A percentile compares a stretch with the other conserved stretches of the same genome.
phyloP scores from a whole-genome alignment of 2,329 filamentous ascomycete genomes.

The Phaeosphaeriaceae sp. region DNA sequence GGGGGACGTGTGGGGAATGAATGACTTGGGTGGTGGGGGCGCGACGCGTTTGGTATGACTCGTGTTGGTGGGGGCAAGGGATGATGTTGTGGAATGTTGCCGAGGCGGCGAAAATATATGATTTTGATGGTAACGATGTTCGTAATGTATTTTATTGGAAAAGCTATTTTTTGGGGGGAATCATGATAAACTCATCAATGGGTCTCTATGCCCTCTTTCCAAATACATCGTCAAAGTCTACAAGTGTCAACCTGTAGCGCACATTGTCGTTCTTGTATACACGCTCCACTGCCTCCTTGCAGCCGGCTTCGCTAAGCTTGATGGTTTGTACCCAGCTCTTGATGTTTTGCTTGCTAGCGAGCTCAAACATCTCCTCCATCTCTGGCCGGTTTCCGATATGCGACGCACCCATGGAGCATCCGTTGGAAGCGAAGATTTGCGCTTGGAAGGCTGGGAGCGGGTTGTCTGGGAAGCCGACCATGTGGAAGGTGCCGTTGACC shows the following conservation, averaged over 20 bases:
- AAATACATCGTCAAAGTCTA: slow-evolving; percentile 71
- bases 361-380: slow-evolving; percentile 59
- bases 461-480: slow-evolving; percentile 79
- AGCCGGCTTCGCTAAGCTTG: slow-evolving; percentile 72
- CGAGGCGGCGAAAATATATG: not conserved
- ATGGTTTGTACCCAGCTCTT: slow-evolving; percentile 68
- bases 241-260: slow-evolving; percentile 73
- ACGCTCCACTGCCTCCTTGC: slow-evolving; percentile 72
- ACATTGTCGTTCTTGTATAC: slow-evolving; percentile 73
- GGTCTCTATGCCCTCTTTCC: slow-evolving; percentile 54
- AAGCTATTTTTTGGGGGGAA: not conserved
- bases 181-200: too few relatives aligned
- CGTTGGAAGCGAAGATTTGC: slow-evolving; percentile 77
- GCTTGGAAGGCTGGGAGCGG: slow-evolving; percentile 73
- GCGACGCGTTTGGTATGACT: not conserved
- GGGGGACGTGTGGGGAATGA: not conserved
- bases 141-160: slow-evolving; percentile 10
- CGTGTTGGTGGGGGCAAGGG: not conserved
- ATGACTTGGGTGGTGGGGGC: too few relatives aligned
- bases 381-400: slow-evolving; percentile 59
- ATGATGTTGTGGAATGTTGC: not conserved
- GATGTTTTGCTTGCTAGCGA: slow-evolving; percentile 59
- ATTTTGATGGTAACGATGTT: slow-evolving; percentile 2
- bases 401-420: slow-evolving; percentile 60
- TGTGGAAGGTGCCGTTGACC: slow-evolving; percentile 81